Evolutionary conservation across 2,329 filamentous ascomycete genomes (phyloP).

Genomic region (Colletotrichum navitas): DNA sequence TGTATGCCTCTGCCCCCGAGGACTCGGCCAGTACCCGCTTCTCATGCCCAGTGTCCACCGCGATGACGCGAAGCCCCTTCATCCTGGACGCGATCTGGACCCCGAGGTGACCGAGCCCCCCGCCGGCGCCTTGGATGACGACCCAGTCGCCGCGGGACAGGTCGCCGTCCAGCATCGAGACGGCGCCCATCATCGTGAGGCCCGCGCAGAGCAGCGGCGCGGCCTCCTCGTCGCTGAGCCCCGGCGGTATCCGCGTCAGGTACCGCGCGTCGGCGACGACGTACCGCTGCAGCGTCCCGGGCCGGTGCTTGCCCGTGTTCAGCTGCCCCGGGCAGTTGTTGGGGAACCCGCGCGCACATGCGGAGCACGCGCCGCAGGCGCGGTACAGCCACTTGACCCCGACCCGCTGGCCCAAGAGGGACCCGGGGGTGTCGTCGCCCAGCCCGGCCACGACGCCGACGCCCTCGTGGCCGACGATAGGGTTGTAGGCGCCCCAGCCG

Average conservation of each 20-base stretch:
- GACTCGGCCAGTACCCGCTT: conserved; percentile 45
- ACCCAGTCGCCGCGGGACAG: conserved; percentile 47
- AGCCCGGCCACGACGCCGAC: conserved; percentile 49
- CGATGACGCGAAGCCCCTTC: conserved; percentile 46
- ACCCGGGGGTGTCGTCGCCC: conserved; percentile 46
- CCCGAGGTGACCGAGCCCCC: conserved; percentile 51
- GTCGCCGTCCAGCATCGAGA: conserved; percentile 41
- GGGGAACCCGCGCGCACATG: conserved; percentile 50
- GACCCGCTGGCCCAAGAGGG: conserved; percentile 52
- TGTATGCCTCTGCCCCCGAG: conserved; percentile 46
- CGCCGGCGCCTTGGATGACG: conserved; percentile 49
- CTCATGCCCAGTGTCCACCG: conserved; percentile 46
- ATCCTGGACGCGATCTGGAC: conserved; percentile 49
- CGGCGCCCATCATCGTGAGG: conserved; percentile 50
- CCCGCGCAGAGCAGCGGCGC: conserved; percentile 51
- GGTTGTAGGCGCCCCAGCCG: conserved; percentile 48
- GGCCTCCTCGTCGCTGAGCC: conserved; percentile 43
- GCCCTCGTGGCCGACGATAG: conserved; percentile 50
- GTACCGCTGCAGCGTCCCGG: conserved; percentile 51
- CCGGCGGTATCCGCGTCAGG: conserved; percentile 46
- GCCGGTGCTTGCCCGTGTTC: conserved; percentile 56
- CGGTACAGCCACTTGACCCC: conserved; percentile 61
- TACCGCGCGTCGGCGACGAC: conserved; percentile 48
- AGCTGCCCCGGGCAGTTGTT: conserved; percentile 57
- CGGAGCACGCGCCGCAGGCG: conserved; percentile 54